These are phyloP conservation scores for Datura wrightii DNA, from an alignment of 257 asterid species.

Conservation along the genomic window DNA sequence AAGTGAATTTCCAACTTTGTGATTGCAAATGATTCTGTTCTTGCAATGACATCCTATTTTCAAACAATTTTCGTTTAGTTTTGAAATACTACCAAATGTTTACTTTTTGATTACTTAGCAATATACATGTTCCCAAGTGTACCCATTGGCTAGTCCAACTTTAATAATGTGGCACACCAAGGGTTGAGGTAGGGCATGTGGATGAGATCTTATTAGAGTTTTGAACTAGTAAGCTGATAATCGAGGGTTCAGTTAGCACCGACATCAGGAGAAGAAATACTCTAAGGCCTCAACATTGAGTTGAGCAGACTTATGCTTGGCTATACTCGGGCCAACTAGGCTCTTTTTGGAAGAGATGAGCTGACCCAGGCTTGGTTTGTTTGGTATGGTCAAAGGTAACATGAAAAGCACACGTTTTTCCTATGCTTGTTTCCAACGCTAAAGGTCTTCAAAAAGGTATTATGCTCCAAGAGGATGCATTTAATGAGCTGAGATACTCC, in stretches of 20 bases:
- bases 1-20: background rate
- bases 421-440: background rate
- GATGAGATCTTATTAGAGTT: background rate
- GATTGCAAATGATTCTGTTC: background rate
- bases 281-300: background rate
- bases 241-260: background rate
- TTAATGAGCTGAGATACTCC: slow-evolving; percentile 14
- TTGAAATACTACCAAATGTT: background rate
- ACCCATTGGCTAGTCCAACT: background rate
- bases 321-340: background rate
- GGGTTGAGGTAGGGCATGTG: background rate
- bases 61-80: background rate
- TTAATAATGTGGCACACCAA: background rate
- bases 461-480: background rate
- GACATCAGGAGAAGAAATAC: background rate
- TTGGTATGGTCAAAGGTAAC: background rate
- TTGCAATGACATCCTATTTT: background rate
- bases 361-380: background rate
- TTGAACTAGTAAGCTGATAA: background rate
- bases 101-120: background rate
- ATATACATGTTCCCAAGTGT: background rate
- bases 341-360: background rate
- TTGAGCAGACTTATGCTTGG: background rate
- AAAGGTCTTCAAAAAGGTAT: background rate
- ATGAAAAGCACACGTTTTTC: background rate